phyloP scores from a whole-genome alignment of 805 yeast genomes.

The Hemisphaericaspora nanyangensis region DNA sequence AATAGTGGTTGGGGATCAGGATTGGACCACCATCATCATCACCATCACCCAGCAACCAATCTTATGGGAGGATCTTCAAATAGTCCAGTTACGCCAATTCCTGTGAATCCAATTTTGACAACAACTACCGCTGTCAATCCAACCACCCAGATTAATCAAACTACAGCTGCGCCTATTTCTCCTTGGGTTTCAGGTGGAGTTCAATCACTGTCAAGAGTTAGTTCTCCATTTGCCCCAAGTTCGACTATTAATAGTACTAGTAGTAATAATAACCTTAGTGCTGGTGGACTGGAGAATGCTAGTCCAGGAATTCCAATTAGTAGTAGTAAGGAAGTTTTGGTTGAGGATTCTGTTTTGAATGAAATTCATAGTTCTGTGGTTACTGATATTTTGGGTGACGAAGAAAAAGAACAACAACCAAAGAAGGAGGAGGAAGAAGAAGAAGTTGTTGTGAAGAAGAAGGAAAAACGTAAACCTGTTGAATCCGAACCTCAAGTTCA shows the following conservation, averaged over 20 bases:
- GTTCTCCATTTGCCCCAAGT: conserved; percentile 37
- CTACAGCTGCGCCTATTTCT: conserved; percentile 30
- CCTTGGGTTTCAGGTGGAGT: conserved; percentile 36
- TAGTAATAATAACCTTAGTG: background rate
- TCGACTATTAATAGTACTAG: conserved; percentile 8
- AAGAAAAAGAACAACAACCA: conserved; percentile 7
- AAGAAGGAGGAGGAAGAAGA: no score
- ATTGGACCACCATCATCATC: conserved; percentile 7
- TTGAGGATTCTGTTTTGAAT: conserved; percentile 30
- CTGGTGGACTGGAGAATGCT: background rate
- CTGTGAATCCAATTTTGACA: no score
- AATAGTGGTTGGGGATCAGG: conserved; percentile 41
- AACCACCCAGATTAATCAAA: conserved; percentile 27
- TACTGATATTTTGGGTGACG: conserved; percentile 35
- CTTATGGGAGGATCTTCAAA: no score
- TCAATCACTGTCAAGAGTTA: conserved; percentile 32
- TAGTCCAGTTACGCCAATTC: no score
- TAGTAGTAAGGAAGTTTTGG: conserved; percentile 2
- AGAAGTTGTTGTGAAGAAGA: no score
- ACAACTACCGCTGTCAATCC: conserved; percentile 20
- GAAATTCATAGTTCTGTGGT: conserved; percentile 39
- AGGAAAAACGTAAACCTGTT: no score
- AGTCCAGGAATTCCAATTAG: background rate
- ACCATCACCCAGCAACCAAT: background rate
- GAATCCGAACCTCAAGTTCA: background rate